phyloP scores from a whole-genome alignment of 371 early-diverging fungal species.

The Conidiobolus incongruus region DNA sequence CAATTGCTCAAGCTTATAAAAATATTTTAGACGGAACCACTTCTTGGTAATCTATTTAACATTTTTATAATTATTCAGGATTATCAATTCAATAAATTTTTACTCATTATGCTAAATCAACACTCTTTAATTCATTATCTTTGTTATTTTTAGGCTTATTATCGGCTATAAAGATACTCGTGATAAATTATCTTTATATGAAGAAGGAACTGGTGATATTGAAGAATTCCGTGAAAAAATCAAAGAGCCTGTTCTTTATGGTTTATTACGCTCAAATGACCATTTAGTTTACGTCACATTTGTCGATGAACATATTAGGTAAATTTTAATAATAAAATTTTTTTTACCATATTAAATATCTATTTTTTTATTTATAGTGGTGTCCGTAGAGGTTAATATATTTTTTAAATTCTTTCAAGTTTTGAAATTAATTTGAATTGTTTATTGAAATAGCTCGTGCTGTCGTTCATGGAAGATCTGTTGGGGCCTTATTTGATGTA shows the following conservation, averaged over 20 bases:
- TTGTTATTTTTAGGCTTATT: conserved; percentile 21
- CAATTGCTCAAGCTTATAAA: conserved; percentile 30
- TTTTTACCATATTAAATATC: background rate
- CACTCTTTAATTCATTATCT: background rate
- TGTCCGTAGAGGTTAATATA: conserved; percentile 23
- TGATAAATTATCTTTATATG: conserved; percentile 36
- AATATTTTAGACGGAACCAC: conserved; percentile 19
- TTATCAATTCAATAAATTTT: background rate
- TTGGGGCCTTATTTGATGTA: conserved; percentile 26
- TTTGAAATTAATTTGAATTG: too few relatives aligned
- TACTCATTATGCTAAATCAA: background rate
- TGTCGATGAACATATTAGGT: conserved; percentile 44
- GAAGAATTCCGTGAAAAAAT: conserved; percentile 30
- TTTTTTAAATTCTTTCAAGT: background rate
- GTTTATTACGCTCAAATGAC: conserved; percentile 32
- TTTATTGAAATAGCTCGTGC: conserved; percentile 21
- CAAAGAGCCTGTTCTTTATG: conserved; percentile 37
- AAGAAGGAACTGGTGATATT: conserved; percentile 28
- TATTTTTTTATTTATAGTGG: conserved; percentile 17
- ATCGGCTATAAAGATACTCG: conserved; percentile 43
- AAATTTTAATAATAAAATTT: conserved; percentile 2
- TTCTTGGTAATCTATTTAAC: conserved; percentile 14
- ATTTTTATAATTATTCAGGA: conserved; percentile 15
- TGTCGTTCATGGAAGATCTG: conserved; percentile 41
- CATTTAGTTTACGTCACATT: conserved; percentile 32